phyloP scores from a whole-genome alignment of 164 flowering plant species.

The Malania oleifera region DNA sequence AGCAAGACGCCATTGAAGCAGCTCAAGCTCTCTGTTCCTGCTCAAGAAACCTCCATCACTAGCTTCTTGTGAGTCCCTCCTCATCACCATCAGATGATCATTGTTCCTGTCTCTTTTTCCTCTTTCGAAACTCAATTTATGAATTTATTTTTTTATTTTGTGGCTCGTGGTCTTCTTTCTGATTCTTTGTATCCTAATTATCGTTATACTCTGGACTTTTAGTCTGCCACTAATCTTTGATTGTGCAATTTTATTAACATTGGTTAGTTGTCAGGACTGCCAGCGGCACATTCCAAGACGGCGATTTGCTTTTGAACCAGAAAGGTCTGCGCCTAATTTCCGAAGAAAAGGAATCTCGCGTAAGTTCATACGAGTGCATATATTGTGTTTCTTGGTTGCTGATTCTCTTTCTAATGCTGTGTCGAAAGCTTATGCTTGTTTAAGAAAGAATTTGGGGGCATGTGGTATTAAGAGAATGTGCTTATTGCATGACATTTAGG shows the following conservation, averaged over 20 bases:
- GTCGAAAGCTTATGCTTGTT: no score
- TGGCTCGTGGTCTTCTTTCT: no score
- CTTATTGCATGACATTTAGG: no score
- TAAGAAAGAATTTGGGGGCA: background rate
- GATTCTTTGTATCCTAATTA: background rate
- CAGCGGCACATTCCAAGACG: slow-evolving; percentile 97
- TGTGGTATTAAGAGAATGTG: no score
- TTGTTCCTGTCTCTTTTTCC: no score
- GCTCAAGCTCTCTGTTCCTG: slow-evolving; percentile 92
- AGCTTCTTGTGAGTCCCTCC: slow-evolving; percentile 60
- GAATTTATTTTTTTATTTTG: no score
- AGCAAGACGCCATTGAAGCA: slow-evolving; percentile 72
- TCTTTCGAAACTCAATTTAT: no score
- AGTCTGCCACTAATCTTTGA: background rate
- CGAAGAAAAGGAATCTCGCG: slow-evolving; percentile 59
- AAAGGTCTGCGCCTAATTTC: slow-evolving; percentile 80
- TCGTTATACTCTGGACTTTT: background rate
- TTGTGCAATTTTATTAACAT: background rate
- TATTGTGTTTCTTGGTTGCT: background rate
- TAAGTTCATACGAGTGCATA: slow-evolving; percentile 34
- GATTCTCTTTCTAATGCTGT: no score
- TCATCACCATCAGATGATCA: no score
- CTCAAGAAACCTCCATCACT: slow-evolving; percentile 71
- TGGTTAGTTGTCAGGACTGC: slow-evolving; percentile 57
- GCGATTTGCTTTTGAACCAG: slow-evolving; percentile 86